These are phyloP conservation scores for Ilex paraguariensis DNA, from an alignment of 305 asterid genomes.

Conservation along the genomic window DNA sequence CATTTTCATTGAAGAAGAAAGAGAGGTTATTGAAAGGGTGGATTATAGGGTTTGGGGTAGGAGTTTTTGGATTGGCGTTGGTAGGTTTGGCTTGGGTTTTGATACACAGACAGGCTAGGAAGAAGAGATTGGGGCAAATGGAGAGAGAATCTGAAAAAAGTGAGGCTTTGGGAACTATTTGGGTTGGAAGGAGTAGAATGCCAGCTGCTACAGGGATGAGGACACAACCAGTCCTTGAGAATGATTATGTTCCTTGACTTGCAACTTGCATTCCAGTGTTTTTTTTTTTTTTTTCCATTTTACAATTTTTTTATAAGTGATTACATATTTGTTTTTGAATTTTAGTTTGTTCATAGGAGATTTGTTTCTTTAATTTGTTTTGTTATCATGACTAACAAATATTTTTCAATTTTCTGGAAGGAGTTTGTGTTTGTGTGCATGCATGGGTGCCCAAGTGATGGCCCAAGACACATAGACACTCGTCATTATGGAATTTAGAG, in stretches of 20 bases:
- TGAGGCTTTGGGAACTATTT: constrained; percentile 48
- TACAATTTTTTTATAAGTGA: constrained; percentile 19
- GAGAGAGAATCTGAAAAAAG: constrained; percentile 54
- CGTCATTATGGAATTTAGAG: too few relatives aligned
- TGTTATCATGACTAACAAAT: too few relatives aligned
- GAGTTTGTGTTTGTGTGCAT: too few relatives aligned
- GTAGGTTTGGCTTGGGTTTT: constrained; percentile 19
- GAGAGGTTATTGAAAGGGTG: constrained; percentile 39
- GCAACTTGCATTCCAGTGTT: neutral
- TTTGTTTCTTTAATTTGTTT: constrained; percentile 5
- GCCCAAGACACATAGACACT: too few relatives aligned
- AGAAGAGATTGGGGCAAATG: constrained; percentile 39
- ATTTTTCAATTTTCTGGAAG: too few relatives aligned
- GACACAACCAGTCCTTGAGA: constrained; percentile 72
- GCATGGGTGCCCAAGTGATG: too few relatives aligned
- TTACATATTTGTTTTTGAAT: constrained; percentile 12
- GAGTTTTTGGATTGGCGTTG: constrained; percentile 35
- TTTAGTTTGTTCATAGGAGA: constrained; percentile 2
- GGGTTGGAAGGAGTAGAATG: constrained; percentile 84
- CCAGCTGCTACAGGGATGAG: constrained; percentile 74
- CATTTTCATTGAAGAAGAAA: constrained; percentile 17
- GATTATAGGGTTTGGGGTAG: constrained; percentile 54
- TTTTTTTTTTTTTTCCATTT: neutral
- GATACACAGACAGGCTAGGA: constrained; percentile 19
- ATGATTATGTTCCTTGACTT: constrained; percentile 49